Base-by-base conservation (phyloP, 2,329 filamentous ascomycete genomes). In the Emydomyces testavorans region DNA sequence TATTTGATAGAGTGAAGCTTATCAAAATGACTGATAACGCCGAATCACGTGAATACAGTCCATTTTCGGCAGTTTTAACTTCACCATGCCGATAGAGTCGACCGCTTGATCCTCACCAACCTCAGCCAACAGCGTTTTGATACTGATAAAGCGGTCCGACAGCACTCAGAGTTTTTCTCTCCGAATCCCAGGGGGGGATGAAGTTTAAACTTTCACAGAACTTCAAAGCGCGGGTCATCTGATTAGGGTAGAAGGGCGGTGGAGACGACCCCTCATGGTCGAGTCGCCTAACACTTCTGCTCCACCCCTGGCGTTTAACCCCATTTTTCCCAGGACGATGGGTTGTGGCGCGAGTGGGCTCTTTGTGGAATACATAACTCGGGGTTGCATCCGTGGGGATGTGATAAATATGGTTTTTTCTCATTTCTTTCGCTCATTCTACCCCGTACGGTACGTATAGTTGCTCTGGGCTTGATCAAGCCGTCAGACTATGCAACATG, bases 311-410 rank as follows among this genome's bases (percentile, higher is more conserved):
- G n/a, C n/a, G n/a, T n/a, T n/a, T n/a, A 16, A 28, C 7, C 38
- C 40, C 40, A 29, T 43, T 23, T 18, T 16, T 42, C 26, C 40
- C 40, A 13, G 4, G 26, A 2, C 13, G 15, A 34, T n/a, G 28
- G 28, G 28, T 29, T 34, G 40, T 32, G 18, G 40, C 28, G 20
- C 16, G 13, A 11, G 16, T 31, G 15, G 11, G 10, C 20, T 34
- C 24, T 29, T 41, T 41, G 38, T 41, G 38, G 38, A 20, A 24
- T 42, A 43, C 40, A 34, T 43, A 43, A 43, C 10, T 20, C 16
- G 18, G 40, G 20, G 28, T 34, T 43, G 40, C 18, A 31, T 13
- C 28, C 40, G 20, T 10, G 15, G 24, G 3, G 40, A 24, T 43
- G 40, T 11, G 7, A 5, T 31, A n/a, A 8, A 35, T 35, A 6